Base-by-base conservation (phyloP, 805 yeast genomes). In the Yarrowia sp. region DNA sequence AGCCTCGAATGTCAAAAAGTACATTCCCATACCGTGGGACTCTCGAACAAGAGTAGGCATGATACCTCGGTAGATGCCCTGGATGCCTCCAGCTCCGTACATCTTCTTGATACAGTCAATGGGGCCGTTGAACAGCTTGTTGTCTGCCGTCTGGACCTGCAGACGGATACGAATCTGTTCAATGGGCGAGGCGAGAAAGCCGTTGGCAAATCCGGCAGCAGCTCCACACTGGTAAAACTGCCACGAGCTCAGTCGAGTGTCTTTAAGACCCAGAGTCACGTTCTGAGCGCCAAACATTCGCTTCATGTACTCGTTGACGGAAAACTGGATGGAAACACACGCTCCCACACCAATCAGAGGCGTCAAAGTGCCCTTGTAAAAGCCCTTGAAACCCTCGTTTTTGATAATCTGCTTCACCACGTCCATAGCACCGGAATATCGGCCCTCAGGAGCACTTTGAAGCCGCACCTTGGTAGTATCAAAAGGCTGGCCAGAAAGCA, bases 271-370 rank as follows among this genome's bases (percentile, higher is more conserved):
- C 4, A 70, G 70, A 4, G 69, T 64, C 16, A 82, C 82, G 68
- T 82, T 81, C 22, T 73, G 73, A 59, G 78, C 78, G 49, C 73
- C 75, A 72, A 89, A 92, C 67, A 81, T 78, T 71, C 98, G 81
- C 77, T 95, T 95, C 97, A 93, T 91, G 72, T 82, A 88, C 75
- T 95, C 98, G 72, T 92, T 92, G 38, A 91, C 96, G 51, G 97
- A 95, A 73, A 95, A 95, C 76, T 95, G 99, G 43, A 93, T 89
- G 9, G 97, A 90, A 12, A 95, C 98, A 80, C 98, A 92, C 0
- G 96, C 97, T 61, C 99, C 99, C n/a, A 93, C 81, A 12, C 99
- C 99, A 36, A 93, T 75, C 70, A 95, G 80, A 21, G 99, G 99
- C 1, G 98, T 92, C 70, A 92, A 72, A 1, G 97, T 92, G 36